These are phyloP conservation scores for Termitomyces sp. DNA, from an alignment of 768 basidiomycete genomes.

Conservation along the genomic window DNA sequence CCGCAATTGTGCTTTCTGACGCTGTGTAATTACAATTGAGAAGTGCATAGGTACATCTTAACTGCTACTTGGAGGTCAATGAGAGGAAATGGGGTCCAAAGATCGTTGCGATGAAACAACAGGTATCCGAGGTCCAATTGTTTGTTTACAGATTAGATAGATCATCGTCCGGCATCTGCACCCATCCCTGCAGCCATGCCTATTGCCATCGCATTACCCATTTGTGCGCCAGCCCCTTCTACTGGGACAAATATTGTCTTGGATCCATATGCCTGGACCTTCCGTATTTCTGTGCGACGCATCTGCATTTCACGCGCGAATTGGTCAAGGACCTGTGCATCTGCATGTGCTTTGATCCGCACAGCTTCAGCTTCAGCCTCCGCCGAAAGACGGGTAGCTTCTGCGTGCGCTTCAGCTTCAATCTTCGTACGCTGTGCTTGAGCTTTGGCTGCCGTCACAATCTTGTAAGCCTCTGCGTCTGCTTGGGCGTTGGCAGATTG, in stretches of 20 bases:
- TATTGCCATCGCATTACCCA: conserved; percentile 55
- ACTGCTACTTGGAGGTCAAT: not conserved
- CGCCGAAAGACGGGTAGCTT: conserved; percentile 69
- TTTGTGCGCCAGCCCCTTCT: conserved; percentile 49
- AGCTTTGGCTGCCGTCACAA: conserved; percentile 70
- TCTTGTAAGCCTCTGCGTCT: conserved; percentile 69
- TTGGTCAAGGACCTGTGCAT: conserved; percentile 50
- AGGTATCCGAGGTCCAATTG: not conserved
- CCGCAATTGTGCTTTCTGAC: not conserved
- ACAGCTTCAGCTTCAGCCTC: conserved; percentile 71
- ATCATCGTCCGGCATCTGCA: conserved; percentile 21
- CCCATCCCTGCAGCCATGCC: conserved; percentile 73
- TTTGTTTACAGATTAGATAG: not conserved
- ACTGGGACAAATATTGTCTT: conserved; percentile 68
- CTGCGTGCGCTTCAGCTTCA: conserved; percentile 71
- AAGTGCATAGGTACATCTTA: not conserved
- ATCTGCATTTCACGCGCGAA: conserved; percentile 78
- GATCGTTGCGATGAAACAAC: not conserved
- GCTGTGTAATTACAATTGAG: not conserved
- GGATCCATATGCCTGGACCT: conserved; percentile 60
- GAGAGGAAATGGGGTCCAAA: not conserved
- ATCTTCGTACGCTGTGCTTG: conserved; percentile 66
- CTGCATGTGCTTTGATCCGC: conserved; percentile 58
- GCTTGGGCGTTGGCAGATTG: conserved; percentile 59
- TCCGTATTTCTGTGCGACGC: conserved; percentile 56